Evolutionary conservation across 805 yeast genomes (phyloP), one percentile per base, ranked within the genome.

Genomic region (Lachancea dasiensis): DNA sequence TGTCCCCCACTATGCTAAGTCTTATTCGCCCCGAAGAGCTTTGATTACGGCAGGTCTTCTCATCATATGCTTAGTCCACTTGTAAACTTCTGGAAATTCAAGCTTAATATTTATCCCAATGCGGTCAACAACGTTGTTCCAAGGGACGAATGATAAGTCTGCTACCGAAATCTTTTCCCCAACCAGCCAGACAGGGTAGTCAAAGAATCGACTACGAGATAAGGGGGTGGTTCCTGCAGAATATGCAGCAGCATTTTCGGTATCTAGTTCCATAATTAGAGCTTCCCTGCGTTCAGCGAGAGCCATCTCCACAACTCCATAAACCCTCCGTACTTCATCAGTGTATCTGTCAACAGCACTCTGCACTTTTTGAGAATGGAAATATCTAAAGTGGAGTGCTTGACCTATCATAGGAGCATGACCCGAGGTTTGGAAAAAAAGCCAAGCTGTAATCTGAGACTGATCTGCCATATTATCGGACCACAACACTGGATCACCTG

Each of bases 391-490:
- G 65, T 90, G 97, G 50, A 90, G 70, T 6, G 97, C 96, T 63
- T 89, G 97, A 14, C 97, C 97, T 51, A 89, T 84, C 95, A 89
- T 89, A n/a, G 97, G 96, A 0, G 97, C 95, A 58, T 87, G 97
- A 5, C 97, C 97, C 4, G 94, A 82, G 3, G 96, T 86, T 64
- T 89, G 97, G 69, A 89, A 89, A 55, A 86, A 89, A 26, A 90
- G 69, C 96, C 97, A 89, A 5, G 87, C 76, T 43, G 77, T 72
- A 41, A 89, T 86, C 58, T 82, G 90, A 3, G 89, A 72, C 64
- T 86, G 95, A 47, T 86, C 95, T 10, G 75, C 69, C 37, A 81
- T 58, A 54, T 81, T 81, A 37, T 76, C 79, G 3, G 94, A 78
- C 86, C 95, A 90, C 27, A 60, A 54, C 38, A 86, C 72, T 7